Base-by-base conservation (phyloP, 768 basidiomycete genomes). In the Psilocybe cyanescens region DNA sequence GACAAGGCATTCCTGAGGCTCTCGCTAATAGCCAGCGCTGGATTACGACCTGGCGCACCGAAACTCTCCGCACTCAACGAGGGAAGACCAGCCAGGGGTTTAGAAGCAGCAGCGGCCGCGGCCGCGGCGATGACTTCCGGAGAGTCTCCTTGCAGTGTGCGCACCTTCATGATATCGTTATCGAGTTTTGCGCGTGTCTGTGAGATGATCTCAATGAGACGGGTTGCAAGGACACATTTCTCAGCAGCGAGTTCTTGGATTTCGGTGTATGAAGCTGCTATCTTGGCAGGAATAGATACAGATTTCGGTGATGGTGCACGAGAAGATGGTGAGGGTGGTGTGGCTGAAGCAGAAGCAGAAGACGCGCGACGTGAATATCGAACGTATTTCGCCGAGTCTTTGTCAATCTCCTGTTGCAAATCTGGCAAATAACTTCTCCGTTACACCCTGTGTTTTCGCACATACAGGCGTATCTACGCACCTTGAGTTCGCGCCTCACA, bases 161-260 rank as follows among this genome's bases (percentile, higher is more conserved):
- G 70, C 30, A 83, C 81, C 65, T 78, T 78, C 52, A 70, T 69
- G 19, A 87, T 73, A 65, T 87, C 85, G 2, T 76, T 71, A 62
- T 85, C 84, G 11, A 87, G 79, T 46, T 81, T 75, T 12, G 79
- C 74, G 48, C 79, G 79, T 29, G 84, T 82, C 37, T 79, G 74
- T 2, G 73, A 75, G 33, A 86, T 74, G 39, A 85, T 76, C 37
- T 83, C 81, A 31, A 84, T 78, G 28, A 86, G 72, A 12, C 78
- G 76, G 62, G 84, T 76, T 0, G 83, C 79, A 11, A 84, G 77
- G 8, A 62, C 63, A 50, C 78, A 75, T 69, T 86, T 86, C 68
- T 86, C 82, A 3, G 69, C 53, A 8, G 79, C 77, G 4, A 85
- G 72, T 28, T 73, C 71, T 37, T 81, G 75, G 12, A 85, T 79